Conservation (phyloP, 805 yeast species). For the Metschnikowia borealis region DNA sequence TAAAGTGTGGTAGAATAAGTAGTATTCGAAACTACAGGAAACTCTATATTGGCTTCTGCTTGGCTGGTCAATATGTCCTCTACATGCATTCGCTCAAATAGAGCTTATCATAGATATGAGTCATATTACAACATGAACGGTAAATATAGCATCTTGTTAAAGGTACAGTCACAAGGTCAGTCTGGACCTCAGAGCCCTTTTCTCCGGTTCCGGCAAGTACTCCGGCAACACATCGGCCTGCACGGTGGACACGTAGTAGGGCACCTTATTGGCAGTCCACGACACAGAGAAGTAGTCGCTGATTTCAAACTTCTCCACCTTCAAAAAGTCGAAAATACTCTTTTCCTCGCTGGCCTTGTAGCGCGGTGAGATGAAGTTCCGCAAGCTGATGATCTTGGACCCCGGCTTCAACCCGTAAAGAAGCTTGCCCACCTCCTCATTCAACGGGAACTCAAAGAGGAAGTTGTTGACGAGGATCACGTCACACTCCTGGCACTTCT, state of each 20-base stretch:
- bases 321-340: constrained; percentile 59
- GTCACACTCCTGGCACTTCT: constrained; percentile 56
- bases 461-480: constrained; percentile 80
- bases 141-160: background rate
- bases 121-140: background rate
- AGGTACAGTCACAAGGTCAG: background rate
- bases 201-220: constrained; percentile 18
- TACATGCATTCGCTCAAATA: too few species aligned
- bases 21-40: too few species aligned
- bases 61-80: too few species aligned
- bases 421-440: constrained; percentile 61
- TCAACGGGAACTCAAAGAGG: constrained; percentile 72
- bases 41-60: too few species aligned
- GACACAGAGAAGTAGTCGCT: constrained; percentile 74
- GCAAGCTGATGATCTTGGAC: constrained; percentile 71
- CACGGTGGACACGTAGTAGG: constrained; percentile 74
- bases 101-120: background rate
- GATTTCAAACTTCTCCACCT: constrained; percentile 54
- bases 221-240: constrained; percentile 36
- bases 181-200: background rate
- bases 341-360: constrained; percentile 54
- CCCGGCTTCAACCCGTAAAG: constrained; percentile 66
- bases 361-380: constrained; percentile 74
- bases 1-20: too few species aligned
- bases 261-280: constrained; percentile 85